These are phyloP conservation scores for Epichloe typhina DNA, from an alignment of 2,329 filamentous ascomycete genomes.

Conservation along the genomic window DNA sequence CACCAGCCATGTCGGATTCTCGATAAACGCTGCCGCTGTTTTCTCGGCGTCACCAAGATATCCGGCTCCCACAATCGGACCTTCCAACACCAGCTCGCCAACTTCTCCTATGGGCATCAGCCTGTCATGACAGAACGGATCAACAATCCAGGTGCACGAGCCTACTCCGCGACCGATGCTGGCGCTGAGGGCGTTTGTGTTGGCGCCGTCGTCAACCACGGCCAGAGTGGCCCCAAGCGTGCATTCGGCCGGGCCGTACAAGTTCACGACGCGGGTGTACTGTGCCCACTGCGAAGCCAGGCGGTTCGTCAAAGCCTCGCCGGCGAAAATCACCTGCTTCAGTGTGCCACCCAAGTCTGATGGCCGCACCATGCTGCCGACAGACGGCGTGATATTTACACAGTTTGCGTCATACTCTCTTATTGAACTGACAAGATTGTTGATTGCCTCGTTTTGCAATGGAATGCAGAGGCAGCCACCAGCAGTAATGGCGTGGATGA, in stretches of 20 bases:
- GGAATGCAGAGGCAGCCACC: slow-evolving; percentile 9
- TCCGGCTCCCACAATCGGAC: slow-evolving; percentile 33
- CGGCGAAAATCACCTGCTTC: slow-evolving; percentile 9
- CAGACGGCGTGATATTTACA: slow-evolving; percentile 10
- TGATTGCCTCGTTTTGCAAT: slow-evolving; percentile 8
- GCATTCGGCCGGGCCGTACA: slow-evolving; percentile 13
- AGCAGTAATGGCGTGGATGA: background rate
- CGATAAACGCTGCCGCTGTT: slow-evolving; percentile 19
- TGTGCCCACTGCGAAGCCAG: slow-evolving; percentile 4
- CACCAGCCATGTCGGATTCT: slow-evolving; percentile 10
- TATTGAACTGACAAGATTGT: slow-evolving; percentile 7
- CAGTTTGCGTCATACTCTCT: slow-evolving; percentile 6
- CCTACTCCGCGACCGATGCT: slow-evolving; percentile 3
- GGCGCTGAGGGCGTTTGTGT: background rate
- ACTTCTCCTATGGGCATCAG: slow-evolving; percentile 11
- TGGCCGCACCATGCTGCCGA: slow-evolving; percentile 8
- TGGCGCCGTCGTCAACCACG: background rate
- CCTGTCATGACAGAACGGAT: slow-evolving; percentile 9
- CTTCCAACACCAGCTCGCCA: slow-evolving; percentile 26
- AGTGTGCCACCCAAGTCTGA: slow-evolving; percentile 2
- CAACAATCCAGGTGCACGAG: slow-evolving; percentile 13
- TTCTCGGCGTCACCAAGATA: slow-evolving; percentile 28
- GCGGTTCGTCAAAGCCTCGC: slow-evolving; percentile 7
- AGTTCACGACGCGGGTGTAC: slow-evolving; percentile 9
- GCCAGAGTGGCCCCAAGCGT: slow-evolving; percentile 1